Conservation (phyloP, 2,329 filamentous ascomycete genomes). For the Fusarium sp. region DNA sequence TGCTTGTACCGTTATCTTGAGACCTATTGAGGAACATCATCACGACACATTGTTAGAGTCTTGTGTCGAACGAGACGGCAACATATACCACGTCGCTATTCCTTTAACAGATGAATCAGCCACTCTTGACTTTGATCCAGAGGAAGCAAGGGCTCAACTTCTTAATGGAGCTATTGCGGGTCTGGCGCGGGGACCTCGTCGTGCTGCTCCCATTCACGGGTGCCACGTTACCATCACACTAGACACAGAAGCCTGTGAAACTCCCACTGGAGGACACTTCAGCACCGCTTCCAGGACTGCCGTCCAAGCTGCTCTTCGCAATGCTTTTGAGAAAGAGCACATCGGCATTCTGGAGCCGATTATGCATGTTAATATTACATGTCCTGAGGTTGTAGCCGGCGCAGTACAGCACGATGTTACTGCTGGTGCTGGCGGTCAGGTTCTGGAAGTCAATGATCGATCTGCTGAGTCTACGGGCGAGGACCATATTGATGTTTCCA, state of each 20-base stretch:
- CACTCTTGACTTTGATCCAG: slow-evolving; percentile 62
- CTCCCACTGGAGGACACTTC: slow-evolving; percentile 76
- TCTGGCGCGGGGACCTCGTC: slow-evolving; percentile 84
- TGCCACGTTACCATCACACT: slow-evolving; percentile 78
- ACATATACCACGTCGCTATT: slow-evolving; percentile 70
- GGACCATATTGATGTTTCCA: slow-evolving; percentile 72
- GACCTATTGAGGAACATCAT: slow-evolving; percentile 65
- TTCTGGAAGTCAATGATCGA: slow-evolving; percentile 76
- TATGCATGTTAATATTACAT: slow-evolving; percentile 88
- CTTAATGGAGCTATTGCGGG: slow-evolving; percentile 86
- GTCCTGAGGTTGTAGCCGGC: slow-evolving; percentile 84
- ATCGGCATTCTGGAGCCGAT: slow-evolving; percentile 89
- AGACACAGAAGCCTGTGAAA: slow-evolving; percentile 66
- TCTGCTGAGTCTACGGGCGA: slow-evolving; percentile 56
- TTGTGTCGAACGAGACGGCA: slow-evolving; percentile 73
- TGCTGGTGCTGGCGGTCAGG: slow-evolving; percentile 76
- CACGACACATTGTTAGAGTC: slow-evolving; percentile 56
- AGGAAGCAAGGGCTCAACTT: slow-evolving; percentile 69
- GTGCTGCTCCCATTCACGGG: slow-evolving; percentile 83
- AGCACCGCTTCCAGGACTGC: slow-evolving; percentile 72
- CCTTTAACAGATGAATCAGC: slow-evolving; percentile 63
- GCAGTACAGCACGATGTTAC: slow-evolving; percentile 86
- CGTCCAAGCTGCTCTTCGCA: slow-evolving; percentile 76
- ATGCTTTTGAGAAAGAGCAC: slow-evolving; percentile 65
- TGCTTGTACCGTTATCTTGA: slow-evolving; percentile 76